These are phyloP conservation scores for Venturiaceae sp. DNA, from an alignment of 2,329 filamentous ascomycete species.

Conservation along the genomic window DNA sequence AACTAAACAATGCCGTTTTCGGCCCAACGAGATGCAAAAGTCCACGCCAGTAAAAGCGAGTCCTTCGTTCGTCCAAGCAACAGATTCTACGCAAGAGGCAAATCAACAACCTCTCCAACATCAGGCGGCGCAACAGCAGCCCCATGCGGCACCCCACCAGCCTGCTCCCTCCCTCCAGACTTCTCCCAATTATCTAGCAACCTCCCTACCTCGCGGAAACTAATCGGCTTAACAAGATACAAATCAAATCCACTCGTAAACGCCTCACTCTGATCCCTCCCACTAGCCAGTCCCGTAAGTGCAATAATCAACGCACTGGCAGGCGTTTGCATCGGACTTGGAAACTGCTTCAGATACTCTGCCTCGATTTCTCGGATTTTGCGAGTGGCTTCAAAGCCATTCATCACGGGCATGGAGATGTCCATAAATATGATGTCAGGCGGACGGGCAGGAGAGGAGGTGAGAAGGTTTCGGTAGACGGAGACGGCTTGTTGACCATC, in stretches of 20 bases:
- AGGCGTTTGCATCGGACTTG: neutral
- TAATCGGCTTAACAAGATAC: slow-evolving; percentile 38
- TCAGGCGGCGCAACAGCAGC: neutral
- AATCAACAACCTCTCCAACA: neutral
- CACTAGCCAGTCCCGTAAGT: slow-evolving; percentile 20
- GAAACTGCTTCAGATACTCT: neutral
- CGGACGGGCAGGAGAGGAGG: neutral
- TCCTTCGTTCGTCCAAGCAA: too few relatives aligned
- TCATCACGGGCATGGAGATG: slow-evolving; percentile 47
- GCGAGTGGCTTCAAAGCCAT: slow-evolving; percentile 36
- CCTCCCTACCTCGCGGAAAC: slow-evolving; percentile 31
- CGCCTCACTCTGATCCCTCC: slow-evolving; percentile 19
- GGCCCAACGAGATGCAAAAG: too few relatives aligned
- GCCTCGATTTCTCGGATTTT: slow-evolving; percentile 27
- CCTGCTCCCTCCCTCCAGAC: slow-evolving; percentile 7
- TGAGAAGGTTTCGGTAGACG: neutral
- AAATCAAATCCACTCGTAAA: slow-evolving; percentile 28
- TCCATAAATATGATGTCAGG: slow-evolving; percentile 32
- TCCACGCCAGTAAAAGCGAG: too few relatives aligned
- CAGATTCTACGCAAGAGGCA: neutral
- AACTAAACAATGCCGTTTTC: too few relatives aligned
- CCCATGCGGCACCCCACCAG: slow-evolving; percentile 9
- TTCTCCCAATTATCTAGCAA: slow-evolving; percentile 26
- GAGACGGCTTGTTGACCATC: slow-evolving; percentile 28
- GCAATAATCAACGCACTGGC: slow-evolving; percentile 18